Evolutionary conservation across 768 basidiomycete genomes (phyloP).

Genomic region (Tylopilus rubrobrunneus): DNA sequence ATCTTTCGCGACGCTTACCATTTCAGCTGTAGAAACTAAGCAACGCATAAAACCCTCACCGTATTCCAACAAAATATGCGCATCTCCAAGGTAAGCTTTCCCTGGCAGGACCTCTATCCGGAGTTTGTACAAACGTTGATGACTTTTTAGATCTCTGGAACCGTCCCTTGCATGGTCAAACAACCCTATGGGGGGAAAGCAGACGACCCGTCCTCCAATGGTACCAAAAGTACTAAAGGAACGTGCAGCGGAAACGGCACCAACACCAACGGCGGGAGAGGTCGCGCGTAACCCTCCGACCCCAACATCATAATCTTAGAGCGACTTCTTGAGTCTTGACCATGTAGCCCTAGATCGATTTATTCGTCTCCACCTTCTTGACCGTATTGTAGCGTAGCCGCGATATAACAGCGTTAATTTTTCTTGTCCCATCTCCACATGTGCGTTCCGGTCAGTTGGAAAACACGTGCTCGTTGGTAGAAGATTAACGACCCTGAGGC

Average conservation of each 20-base stretch:
- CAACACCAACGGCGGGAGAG: not conserved
- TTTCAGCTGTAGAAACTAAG: constrained; percentile 3
- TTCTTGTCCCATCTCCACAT: not conserved
- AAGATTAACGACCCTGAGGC: not conserved
- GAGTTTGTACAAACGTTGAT: constrained; percentile 1
- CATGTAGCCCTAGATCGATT: constrained; percentile 8
- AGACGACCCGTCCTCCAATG: accelerated
- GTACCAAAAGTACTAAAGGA: not conserved
- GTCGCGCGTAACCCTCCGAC: too few species aligned
- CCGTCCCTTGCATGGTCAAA: constrained; percentile 5
- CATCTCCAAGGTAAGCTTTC: constrained; percentile 6
- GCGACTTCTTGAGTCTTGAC: not conserved
- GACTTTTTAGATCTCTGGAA: not conserved
- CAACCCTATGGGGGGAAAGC: constrained; percentile 12
- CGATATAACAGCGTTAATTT: not conserved
- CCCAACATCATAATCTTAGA: too few species aligned
- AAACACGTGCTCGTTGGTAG: not conserved
- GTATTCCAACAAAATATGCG: constrained; percentile 4
- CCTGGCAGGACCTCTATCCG: not conserved
- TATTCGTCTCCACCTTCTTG: not conserved
- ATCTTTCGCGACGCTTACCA: not conserved
- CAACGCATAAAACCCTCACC: not conserved
- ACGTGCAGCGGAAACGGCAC: not conserved
- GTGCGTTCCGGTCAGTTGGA: not conserved
- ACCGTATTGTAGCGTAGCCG: constrained; percentile 2